Evolutionary conservation across 371 early-diverging fungal species (phyloP), one percentile per base, ranked within the genome.

Genomic region (Syncephalastrum sp.): DNA sequence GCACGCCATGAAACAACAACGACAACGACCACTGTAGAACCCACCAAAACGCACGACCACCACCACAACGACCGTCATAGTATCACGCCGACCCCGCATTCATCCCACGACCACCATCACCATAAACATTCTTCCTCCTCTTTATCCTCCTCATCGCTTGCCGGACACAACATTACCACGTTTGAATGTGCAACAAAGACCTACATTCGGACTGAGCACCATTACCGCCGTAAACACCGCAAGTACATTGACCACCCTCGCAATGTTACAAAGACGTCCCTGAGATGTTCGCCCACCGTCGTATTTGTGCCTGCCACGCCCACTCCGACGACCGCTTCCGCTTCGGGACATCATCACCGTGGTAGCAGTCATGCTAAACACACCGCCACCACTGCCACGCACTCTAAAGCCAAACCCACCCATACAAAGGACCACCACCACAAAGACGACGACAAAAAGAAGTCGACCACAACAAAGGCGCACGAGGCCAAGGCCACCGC

Each of bases 211-310:
- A 46, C 42, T 48, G 43, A 57, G 17, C 57, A 44, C 48, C 49
- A 50, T 27, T 53, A 50, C 49, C 17, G 47, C 12, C 4, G 27
- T 59, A 21, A 21, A 29, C 29, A 29, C 29, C 29, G 29, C 6
- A 29, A 29, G 7, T 29, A 29, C 29, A 3, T 29, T 29, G 21
- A 50, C 47, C 21, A 49, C 41, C 29, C 38, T 10, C 29, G 42
- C 15, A 43, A 29, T 17, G 13, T 58, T 15, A 50, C 58, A 21
- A 25, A 25, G 17, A 50, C 42, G 29, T 50, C 54, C 43, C 43
- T 60, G 17, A 64, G 58, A 25, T 70, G 70, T 49, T 58, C 47
- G 43, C 54, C 48, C 3, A 65, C 69, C 17, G 50, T 59, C 29
- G 57, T 64, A 6, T 55, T 50, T 48, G 56, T 63, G 12, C 70